phyloP scores from a whole-genome alignment of 192 early-diverging fungal species.

The Phycomyces blakesleeanus region DNA sequence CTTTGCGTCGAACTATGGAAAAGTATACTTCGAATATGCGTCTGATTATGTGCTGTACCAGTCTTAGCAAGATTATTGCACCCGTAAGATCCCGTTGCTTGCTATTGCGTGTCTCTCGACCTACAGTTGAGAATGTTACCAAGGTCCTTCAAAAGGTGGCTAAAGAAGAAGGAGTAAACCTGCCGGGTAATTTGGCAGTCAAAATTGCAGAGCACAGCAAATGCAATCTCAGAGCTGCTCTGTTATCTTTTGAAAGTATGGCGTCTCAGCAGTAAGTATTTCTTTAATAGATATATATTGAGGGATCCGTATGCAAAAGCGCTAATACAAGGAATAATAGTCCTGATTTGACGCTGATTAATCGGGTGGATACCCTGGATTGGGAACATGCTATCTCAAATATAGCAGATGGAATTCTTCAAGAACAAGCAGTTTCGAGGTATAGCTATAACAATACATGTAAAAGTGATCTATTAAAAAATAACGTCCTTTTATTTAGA shows the following conservation, averaged over 20 bases:
- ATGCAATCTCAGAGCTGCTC: slow-evolving; percentile 82
- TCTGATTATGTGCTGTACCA: slow-evolving; percentile 88
- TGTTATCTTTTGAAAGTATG: slow-evolving; percentile 88
- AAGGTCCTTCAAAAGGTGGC: slow-evolving; percentile 70
- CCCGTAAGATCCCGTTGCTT: slow-evolving; percentile 93
- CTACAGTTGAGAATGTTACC: slow-evolving; percentile 69
- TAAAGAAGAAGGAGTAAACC: slow-evolving; percentile 70
- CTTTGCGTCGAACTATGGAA: slow-evolving; percentile 98
- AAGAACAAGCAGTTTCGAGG: slow-evolving; percentile 73
- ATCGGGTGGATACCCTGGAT: slow-evolving; percentile 69
- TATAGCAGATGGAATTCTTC: slow-evolving; percentile 65
- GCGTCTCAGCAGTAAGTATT: slow-evolving; percentile 67
- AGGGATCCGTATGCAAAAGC: too few relatives aligned
- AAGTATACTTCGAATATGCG: slow-evolving; percentile 94
- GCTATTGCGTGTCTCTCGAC: slow-evolving; percentile 81
- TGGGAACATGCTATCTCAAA: slow-evolving; percentile 82
- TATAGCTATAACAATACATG: slow-evolving; percentile 18
- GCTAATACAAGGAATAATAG: slow-evolving; percentile 29
- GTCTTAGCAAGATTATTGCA: slow-evolving; percentile 85
- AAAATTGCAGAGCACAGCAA: slow-evolving; percentile 67
- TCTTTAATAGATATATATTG: too few relatives aligned
- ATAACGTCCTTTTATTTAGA: slow-evolving; percentile 29
- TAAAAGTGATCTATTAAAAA: not conserved
- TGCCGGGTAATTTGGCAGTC: slow-evolving; percentile 60
- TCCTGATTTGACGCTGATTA: slow-evolving; percentile 40